A percentile compares a stretch with the other conserved stretches of the same genome.
These are phyloP conservation scores for Podospora pseudopauciseta DNA, from an alignment of 495 filamentous ascomycete genomes.

Conservation along the genomic window DNA sequence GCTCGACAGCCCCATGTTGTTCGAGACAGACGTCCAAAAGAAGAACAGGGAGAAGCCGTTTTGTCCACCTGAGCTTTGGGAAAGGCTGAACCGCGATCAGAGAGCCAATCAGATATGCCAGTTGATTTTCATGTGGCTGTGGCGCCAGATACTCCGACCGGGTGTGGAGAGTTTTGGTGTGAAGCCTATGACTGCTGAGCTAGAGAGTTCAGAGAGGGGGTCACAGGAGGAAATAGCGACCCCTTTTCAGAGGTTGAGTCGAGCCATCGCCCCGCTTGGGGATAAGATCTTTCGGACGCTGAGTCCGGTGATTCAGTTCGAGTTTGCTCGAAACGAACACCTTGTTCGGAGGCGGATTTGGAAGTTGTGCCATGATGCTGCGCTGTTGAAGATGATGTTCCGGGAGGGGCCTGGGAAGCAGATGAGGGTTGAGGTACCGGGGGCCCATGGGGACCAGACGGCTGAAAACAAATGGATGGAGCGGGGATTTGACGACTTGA, in stretches of 20 bases:
- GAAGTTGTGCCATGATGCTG: background rate
- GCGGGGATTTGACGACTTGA: background rate
- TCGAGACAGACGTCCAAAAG: background rate
- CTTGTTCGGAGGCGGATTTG: background rate
- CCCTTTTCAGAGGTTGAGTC: background rate
- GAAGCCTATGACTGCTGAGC: background rate
- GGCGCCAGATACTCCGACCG: background rate
- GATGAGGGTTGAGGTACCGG: background rate
- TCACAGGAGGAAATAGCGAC: background rate
- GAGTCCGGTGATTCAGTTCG: background rate
- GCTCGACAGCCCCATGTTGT: background rate
- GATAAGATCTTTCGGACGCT: background rate
- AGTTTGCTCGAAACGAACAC: background rate
- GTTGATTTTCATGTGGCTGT: background rate
- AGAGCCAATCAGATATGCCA: background rate
- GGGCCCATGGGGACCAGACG: background rate
- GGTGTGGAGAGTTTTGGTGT: background rate
- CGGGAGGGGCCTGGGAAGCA: background rate
- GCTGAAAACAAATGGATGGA: background rate
- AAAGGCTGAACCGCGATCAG: background rate
- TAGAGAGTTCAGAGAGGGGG: no score
- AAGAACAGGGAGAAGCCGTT: background rate
- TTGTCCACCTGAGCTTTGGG: background rate
- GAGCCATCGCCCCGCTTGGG: background rate
- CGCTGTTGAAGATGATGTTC: background rate